Base-by-base conservation (phyloP, 768 basidiomycete genomes). In the Hypsizygus marmoreus region DNA sequence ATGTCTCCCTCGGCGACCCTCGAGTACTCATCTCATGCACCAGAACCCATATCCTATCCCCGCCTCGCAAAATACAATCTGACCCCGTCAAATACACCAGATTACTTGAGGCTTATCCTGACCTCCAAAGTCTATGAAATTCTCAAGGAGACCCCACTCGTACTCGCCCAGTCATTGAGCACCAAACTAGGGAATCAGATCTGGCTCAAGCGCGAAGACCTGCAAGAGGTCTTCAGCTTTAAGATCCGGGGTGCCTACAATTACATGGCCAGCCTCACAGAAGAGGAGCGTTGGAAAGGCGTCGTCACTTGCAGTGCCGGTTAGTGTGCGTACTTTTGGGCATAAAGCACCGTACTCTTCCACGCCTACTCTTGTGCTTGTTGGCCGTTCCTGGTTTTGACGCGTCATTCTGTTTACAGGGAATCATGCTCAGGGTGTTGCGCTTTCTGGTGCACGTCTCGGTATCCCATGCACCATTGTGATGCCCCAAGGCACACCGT, bases 201-300 rank as follows among this genome's bases (percentile, higher is more conserved):
- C 67, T 95, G 87, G 83, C 80, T 99, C 47, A 99, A 99, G 70
- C 82, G 97, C 19, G 97, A 99, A 67, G 97, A 99, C 60, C 77
- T 97, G 2, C 95, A 98, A 35, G 87, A 92, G 59, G 97, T 99
- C 14, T 99, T 99, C 66, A 95, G 91, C 64, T 99, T 99, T 83
- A 99, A 99, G 64, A 94, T 98, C 36, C 78, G 97, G 4, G 97
- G 97, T 17, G 97, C 97, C 24, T 99, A 97, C 73, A 99, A 99
- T 66, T 91, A 97, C 59, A 99, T 99, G 95, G 91, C 91, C 16
- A 79, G 80, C 65, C 73, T 99, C 26, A 73, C 74, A 6, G 85
- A 88, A 24, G 91, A 94, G 45, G 95, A 98, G 61, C 77, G 92
- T 47, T 95, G 94, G 91, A 94, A 94, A 67, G 97, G 97, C 47